Evolutionary conservation across 1,284 basidiomycete genomes (phyloP).

Genomic region (Cryptococcus sp.): DNA sequence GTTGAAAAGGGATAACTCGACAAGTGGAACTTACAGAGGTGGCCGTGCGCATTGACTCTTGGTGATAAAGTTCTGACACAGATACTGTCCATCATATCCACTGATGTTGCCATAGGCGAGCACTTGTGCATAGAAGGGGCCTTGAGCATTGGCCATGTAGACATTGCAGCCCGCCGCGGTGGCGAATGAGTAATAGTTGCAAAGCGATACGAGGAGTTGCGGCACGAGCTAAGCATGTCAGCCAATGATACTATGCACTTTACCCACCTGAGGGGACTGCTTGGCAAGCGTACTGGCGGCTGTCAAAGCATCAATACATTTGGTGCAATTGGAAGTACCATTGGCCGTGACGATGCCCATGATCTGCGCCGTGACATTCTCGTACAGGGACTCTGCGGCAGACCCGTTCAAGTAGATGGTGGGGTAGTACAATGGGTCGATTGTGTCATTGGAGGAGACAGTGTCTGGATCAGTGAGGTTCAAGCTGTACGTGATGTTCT

Average conservation of each 20-base stretch:
- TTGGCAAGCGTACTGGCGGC: conserved; percentile 41
- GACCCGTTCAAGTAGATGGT: conserved; percentile 56
- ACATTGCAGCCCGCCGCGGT: conserved; percentile 57
- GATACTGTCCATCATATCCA: conserved; percentile 66
- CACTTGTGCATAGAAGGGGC: conserved; percentile 67
- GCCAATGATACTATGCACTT: neutral
- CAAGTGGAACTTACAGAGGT: conserved; percentile 43
- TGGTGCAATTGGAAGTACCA: conserved; percentile 57
- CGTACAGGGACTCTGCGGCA: conserved; percentile 49
- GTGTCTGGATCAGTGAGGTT: conserved; percentile 62
- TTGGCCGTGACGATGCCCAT: conserved; percentile 56
- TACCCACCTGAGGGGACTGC: conserved; percentile 65
- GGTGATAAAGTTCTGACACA: conserved; percentile 61
- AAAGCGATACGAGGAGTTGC: conserved; percentile 61
- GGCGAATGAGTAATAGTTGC: conserved; percentile 63
- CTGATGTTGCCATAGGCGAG: conserved; percentile 65
- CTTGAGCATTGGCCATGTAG: conserved; percentile 59
- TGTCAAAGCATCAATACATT: conserved; percentile 62
- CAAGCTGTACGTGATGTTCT: conserved; percentile 57
- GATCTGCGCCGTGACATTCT: conserved; percentile 61
- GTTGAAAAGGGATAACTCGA: too few relatives aligned
- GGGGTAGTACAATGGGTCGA: conserved; percentile 67
- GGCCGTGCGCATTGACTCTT: conserved; percentile 58
- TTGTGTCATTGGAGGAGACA: conserved; percentile 61
- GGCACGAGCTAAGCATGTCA: conserved; percentile 50